phyloP scores from a whole-genome alignment of 1,284 basidiomycete species.

The Butyriboletus appendiculatus region DNA sequence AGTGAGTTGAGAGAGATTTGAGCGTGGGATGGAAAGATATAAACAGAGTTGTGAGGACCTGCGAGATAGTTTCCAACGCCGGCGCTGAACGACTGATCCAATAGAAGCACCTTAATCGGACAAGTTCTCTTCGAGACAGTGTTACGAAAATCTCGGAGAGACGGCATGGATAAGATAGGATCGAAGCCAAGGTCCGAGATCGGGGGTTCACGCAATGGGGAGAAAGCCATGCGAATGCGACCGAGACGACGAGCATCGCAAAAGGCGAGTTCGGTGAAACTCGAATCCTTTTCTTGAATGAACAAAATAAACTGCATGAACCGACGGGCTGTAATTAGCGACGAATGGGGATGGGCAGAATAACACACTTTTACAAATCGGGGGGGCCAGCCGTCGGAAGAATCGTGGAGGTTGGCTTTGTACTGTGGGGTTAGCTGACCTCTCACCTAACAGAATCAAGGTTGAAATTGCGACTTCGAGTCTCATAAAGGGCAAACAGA shows the following conservation, averaged over 20 bases:
- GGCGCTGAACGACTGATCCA: slow-evolving; percentile 81
- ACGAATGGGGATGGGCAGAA: background rate
- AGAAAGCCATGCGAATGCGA: slow-evolving; percentile 63
- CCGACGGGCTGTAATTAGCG: background rate
- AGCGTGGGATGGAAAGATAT: background rate
- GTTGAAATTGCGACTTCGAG: background rate
- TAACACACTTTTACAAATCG: slow-evolving; percentile 64
- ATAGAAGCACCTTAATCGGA: slow-evolving; percentile 76
- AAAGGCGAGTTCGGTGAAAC: slow-evolving; percentile 56
- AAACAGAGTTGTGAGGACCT: slow-evolving; percentile 40
- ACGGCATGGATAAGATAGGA: slow-evolving; percentile 74
- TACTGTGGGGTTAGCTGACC: slow-evolving; percentile 68
- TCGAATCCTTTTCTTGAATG: slow-evolving; percentile 38
- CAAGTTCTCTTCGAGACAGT: slow-evolving; percentile 60
- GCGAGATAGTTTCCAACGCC: slow-evolving; percentile 88
- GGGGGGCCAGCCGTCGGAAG: slow-evolving; percentile 72
- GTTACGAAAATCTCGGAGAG: slow-evolving; percentile 54
- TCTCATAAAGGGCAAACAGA: slow-evolving; percentile 27
- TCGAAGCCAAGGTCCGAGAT: slow-evolving; percentile 78
- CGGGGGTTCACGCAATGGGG: slow-evolving; percentile 65
- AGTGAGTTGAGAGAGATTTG: background rate
- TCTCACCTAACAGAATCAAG: slow-evolving; percentile 49
- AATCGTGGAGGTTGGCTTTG: slow-evolving; percentile 53
- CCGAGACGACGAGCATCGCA: slow-evolving; percentile 72
- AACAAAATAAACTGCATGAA: slow-evolving; percentile 61